A percentile compares a stretch with the other conserved stretches of the same genome.
Evolutionary conservation across 257 asterid species (phyloP).

Genomic region (Solanum peruvianum): DNA sequence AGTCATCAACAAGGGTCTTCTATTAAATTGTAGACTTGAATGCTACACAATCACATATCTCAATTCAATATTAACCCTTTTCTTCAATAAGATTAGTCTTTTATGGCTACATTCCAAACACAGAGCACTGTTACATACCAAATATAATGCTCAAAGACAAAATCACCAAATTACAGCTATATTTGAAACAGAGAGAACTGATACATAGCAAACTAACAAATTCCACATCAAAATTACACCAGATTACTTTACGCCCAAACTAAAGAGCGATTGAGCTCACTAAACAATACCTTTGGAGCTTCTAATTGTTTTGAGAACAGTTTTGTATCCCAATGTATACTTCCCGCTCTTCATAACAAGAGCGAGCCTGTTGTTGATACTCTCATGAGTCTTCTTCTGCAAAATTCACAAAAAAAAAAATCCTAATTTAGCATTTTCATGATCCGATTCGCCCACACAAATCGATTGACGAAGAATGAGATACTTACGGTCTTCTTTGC

Average conservation of each 20-base stretch:
- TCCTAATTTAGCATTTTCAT: neutral
- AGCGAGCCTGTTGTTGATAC: conserved; percentile 69
- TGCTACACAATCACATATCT: neutral
- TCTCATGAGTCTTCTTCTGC: conserved; percentile 81
- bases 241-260: neutral
- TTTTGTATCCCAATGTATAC: conserved; percentile 47
- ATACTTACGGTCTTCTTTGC: conserved; percentile 25
- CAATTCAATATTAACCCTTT: neutral
- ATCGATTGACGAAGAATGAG: neutral
- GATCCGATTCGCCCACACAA: neutral
- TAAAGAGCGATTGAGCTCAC: neutral
- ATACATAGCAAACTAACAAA: neutral
- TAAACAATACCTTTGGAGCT: conserved; percentile 37
- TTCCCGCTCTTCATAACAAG: conserved; percentile 76
- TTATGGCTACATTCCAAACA: neutral
- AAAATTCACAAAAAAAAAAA: neutral
- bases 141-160: neutral
- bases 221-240: neutral
- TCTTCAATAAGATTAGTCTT: neutral
- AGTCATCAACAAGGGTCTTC: neutral
- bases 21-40: no score
- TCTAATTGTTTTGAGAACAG: conserved; percentile 41
- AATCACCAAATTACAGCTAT: neutral
- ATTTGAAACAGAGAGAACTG: neutral
- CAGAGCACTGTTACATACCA: neutral